phyloP scores from a whole-genome alignment of 2,329 filamentous ascomycete species.

The Ilyonectria destructans region DNA sequence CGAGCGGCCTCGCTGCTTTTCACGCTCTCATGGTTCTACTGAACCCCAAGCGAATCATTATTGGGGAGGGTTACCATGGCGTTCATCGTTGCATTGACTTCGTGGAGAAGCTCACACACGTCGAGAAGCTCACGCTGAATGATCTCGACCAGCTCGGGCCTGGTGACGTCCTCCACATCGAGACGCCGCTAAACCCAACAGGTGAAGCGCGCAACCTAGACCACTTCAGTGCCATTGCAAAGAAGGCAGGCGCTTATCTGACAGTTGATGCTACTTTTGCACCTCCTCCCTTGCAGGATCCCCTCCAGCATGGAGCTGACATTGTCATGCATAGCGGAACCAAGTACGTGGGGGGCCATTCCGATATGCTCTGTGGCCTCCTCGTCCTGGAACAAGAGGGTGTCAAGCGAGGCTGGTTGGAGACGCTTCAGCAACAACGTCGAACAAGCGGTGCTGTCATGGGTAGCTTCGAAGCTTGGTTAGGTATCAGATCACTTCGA shows the following conservation, averaged over 20 bases:
- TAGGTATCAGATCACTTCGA: constrained; percentile 79
- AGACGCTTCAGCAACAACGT: constrained; percentile 79
- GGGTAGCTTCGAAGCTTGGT: constrained; percentile 91
- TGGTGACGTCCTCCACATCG: constrained; percentile 13
- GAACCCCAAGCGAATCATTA: constrained; percentile 86
- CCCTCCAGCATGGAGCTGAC: constrained; percentile 85
- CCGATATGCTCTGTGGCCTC: constrained; percentile 90
- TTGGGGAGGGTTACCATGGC: constrained; percentile 86
- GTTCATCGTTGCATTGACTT: constrained; percentile 3
- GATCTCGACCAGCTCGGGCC: constrained; percentile 62
- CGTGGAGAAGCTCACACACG: not conserved
- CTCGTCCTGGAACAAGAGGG: constrained; percentile 72
- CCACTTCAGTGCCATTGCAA: constrained; percentile 67
- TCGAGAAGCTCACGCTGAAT: not conserved
- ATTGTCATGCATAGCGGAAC: constrained; percentile 91
- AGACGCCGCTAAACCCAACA: constrained; percentile 15
- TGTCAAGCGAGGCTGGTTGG: constrained; percentile 59
- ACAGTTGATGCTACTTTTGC: constrained; percentile 92
- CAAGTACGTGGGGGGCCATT: constrained; percentile 95
- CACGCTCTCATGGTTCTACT: constrained; percentile 88
- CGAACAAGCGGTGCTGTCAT: constrained; percentile 85
- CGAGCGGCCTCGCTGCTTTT: constrained; percentile 89
- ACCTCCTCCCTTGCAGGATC: constrained; percentile 88
- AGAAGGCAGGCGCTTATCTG: constrained; percentile 79
- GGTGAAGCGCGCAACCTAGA: constrained; percentile 7